Evolutionary conservation across 192 early-diverging fungal species (phyloP).

Genomic region (Anaeromyces robustus): DNA sequence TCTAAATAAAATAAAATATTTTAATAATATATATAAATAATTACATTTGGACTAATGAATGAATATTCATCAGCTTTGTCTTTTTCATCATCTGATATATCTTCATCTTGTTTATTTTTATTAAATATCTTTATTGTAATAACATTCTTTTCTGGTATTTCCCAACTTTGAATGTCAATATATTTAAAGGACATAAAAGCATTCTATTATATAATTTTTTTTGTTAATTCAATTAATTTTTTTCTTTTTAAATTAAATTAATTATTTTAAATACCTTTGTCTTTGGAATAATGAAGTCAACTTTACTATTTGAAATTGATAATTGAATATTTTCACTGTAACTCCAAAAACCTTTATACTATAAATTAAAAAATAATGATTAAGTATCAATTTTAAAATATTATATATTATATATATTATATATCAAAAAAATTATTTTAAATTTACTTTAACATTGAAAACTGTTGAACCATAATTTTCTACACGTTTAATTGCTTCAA

Average conservation of each 20-base stretch:
- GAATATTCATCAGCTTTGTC: not conserved
- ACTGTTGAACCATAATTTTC: conserved; percentile 24
- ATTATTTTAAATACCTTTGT: not conserved
- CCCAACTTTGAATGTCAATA: not conserved
- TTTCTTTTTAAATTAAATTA: no score
- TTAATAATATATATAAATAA: not conserved
- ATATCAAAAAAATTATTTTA: not conserved
- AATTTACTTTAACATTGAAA: conserved; percentile 22
- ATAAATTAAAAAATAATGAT: no score
- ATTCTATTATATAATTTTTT: not conserved
- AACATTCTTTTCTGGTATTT: not conserved
- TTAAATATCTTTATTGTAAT: not conserved
- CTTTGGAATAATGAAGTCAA: not conserved
- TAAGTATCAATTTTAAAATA: no score
- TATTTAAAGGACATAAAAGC: not conserved
- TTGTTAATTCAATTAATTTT: no score
- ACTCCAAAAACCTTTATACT: not conserved
- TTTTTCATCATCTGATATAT: not conserved
- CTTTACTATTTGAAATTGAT: not conserved
- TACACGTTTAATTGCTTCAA: conserved; percentile 19
- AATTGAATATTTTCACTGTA: not conserved
- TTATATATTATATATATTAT: no score
- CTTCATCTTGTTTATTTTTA: not conserved
- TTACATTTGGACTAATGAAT: not conserved
- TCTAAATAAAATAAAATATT: no score